Base-by-base conservation (phyloP, 805 yeast species). In the Brettanomyces naardenensis region DNA sequence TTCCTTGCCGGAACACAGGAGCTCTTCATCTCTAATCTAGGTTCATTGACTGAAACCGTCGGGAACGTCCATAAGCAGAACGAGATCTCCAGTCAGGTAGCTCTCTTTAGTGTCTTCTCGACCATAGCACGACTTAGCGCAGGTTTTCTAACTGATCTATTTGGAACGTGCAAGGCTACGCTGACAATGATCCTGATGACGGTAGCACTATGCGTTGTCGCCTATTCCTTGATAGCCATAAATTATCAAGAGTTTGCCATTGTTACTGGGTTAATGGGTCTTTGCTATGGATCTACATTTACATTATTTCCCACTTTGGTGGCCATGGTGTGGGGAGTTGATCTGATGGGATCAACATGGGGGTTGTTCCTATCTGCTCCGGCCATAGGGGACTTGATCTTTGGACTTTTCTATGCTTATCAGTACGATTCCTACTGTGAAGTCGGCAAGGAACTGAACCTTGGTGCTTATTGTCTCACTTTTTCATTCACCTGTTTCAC, bases 351-450 rank as follows among this genome's bases (percentile, higher is more conserved):
- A 0, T 80, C 94, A 1, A 80, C 88, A 2, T 89, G 95, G 86
- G 96, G 96, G 2, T 65, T 82, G 23, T 82, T 86, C 53, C 78
- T 88, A 74, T 66, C 84, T 30, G 95, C 95, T 0, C 96, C 96
- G 1, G 95, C 96, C 0, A 45, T 85, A 3, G 95, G 95, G 1
- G 68, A 90, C 2, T 65, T 82, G 4, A 43, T 73, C 3, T 83
- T 72, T 49, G 89, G 95, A 5, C 50, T 83, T 36, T 45, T 78
- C 10, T 88, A 80, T 54, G 96, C 95, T 0, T 49, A 59, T 19
- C 58, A 75, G 15, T 78, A 72, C 47, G 92, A 85, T 46, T 33
- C 17, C 15, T 28, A 35, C 20, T 35, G 38, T 6, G 21, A 7
- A 10, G 19, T 19, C 17, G 17, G 20, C 19, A 4, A 4, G 9